Conservation (phyloP, 2,329 filamentous ascomycete species). For the Colletotrichum plurivorum region DNA sequence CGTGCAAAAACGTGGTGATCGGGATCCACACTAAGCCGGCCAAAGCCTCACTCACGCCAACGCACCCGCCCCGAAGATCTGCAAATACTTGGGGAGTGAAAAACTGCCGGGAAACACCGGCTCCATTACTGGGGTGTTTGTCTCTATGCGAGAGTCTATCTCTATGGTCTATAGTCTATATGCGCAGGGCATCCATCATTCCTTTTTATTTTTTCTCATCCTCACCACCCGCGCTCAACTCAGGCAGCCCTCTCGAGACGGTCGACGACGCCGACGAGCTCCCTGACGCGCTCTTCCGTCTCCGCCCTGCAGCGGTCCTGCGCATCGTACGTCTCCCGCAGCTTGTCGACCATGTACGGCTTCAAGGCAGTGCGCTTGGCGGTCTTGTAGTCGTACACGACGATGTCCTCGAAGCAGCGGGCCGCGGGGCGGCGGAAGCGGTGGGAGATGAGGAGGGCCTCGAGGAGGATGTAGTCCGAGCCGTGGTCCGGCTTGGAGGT, state of each 20-base stretch:
- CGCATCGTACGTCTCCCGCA: conserved; percentile 52
- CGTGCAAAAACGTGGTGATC: neutral
- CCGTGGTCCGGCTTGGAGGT: conserved; percentile 60
- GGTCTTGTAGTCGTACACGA: conserved; percentile 76
- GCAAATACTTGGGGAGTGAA: too few species aligned
- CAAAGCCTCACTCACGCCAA: conserved; percentile 4
- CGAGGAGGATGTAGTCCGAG: conserved; percentile 68
- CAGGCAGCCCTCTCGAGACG: conserved; percentile 28
- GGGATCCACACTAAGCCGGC: conserved; percentile 29
- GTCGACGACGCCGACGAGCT: conserved; percentile 31
- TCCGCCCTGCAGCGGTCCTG: conserved; percentile 47
- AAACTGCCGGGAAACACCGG: neutral
- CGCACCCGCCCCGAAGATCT: too few species aligned
- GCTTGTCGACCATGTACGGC: conserved; percentile 56
- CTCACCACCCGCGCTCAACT: neutral
- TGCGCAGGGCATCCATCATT: neutral
- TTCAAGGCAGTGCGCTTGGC: conserved; percentile 56
- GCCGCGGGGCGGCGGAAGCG: conserved; percentile 80
- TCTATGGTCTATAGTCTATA: conserved; percentile 34
- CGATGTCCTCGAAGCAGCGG: conserved; percentile 82
- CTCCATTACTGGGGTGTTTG: conserved; percentile 14
- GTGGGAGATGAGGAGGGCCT: conserved; percentile 81
- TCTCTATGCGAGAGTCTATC: conserved; percentile 9
- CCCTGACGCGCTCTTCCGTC: conserved; percentile 41
- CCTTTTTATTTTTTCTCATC: neutral